Evolutionary conservation across 306 rosid species (phyloP).

Genomic region (Trifolium subterraneum): DNA sequence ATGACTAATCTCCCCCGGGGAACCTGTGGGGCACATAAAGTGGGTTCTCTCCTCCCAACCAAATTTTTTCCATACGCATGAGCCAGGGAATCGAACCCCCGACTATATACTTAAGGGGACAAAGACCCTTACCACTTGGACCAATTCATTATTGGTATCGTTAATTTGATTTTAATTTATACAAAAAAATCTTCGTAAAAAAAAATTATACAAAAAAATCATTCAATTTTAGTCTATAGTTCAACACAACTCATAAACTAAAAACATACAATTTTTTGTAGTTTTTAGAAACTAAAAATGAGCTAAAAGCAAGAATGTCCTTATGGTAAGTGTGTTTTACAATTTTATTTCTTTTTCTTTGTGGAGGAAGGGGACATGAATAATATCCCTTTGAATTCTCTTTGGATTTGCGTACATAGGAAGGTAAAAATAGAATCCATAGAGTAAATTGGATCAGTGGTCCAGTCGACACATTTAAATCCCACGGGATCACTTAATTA

Average conservation of each 20-base stretch:
- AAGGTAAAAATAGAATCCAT: constrained; percentile 41
- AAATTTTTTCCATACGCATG: no score
- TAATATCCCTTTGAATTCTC: constrained; percentile 15
- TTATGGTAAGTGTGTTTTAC: background rate
- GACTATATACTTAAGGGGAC: no score
- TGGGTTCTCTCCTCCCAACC: no score
- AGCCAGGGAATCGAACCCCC: no score
- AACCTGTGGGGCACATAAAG: no score
- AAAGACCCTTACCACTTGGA: no score
- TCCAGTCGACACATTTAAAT: constrained; percentile 29
- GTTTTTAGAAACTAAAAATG: background rate
- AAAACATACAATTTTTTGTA: background rate
- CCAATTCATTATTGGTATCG: no score
- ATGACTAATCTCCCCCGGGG: no score
- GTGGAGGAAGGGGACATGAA: constrained; percentile 50
- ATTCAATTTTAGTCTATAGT: background rate
- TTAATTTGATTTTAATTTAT: background rate
- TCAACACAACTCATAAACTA: background rate
- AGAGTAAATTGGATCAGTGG: constrained; percentile 25
- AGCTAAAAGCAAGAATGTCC: background rate
- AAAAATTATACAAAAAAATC: background rate
- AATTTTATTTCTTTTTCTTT: constrained; percentile 32
- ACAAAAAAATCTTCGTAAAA: background rate
- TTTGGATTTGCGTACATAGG: constrained; percentile 41
- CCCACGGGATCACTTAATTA: constrained; percentile 10